phyloP scores from a whole-genome alignment of 768 basidiomycete genomes.

The Serendipita sp. region DNA sequence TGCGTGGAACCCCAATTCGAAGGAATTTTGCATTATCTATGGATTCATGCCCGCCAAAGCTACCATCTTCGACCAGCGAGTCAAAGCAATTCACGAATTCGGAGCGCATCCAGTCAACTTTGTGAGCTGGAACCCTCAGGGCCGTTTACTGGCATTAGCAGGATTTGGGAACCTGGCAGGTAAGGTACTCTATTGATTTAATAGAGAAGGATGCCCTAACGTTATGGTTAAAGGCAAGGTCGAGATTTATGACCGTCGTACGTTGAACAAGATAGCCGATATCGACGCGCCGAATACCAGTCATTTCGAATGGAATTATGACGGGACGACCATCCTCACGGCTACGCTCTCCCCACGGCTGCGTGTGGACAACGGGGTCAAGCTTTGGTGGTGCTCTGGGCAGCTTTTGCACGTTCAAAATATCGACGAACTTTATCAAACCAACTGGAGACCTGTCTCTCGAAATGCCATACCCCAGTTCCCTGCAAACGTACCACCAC shows the following conservation, averaged over 20 bases:
- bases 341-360: constrained; percentile 90
- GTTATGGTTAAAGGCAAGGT: constrained; percentile 43
- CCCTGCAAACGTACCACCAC: constrained; percentile 43
- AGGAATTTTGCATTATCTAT: constrained; percentile 92
- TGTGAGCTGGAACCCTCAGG: constrained; percentile 88
- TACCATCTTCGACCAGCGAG: constrained; percentile 81
- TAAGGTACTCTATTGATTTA: background rate
- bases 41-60: constrained; percentile 97
- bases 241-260: constrained; percentile 79
- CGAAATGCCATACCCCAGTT: constrained; percentile 53
- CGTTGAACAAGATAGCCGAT: constrained; percentile 55
- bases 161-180: constrained; percentile 88
- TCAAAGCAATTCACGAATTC: constrained; percentile 77
- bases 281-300: constrained; percentile 90
- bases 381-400: constrained; percentile 87
- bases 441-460: constrained; percentile 61
- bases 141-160: constrained; percentile 68
- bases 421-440: constrained; percentile 81
- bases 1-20: constrained; percentile 87
- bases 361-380: constrained; percentile 94
- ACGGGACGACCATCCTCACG: constrained; percentile 83
- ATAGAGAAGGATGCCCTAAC: background rate
- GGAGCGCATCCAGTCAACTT: constrained; percentile 82
- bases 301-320: constrained; percentile 88
- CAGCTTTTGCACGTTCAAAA: constrained; percentile 69